Evolutionary conservation across 2,329 filamentous ascomycete genomes (phyloP), one percentile per base, ranked within the genome.

Genomic region (Ceratocystis eucalypticola): DNA sequence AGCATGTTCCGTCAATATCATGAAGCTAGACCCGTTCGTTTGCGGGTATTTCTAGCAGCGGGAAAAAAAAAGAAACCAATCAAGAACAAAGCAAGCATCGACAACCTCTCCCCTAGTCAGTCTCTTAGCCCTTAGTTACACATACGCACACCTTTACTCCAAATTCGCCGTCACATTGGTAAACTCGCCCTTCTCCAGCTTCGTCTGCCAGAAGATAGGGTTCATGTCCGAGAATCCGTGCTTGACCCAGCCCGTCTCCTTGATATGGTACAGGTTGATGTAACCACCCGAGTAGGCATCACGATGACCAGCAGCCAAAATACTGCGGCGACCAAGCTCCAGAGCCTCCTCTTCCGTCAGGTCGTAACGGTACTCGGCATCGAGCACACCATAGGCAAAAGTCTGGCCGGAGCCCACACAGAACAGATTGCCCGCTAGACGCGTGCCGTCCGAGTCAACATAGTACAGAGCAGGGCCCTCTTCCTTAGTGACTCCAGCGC

Each of bases 161-260:
- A 95, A 76, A 73, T 86, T 80, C 72, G 88, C 89, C 67, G 90
- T 95, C 65, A 96, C 92, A 76, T 96, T 96, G 70, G 88, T 93
- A 77, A 99, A 99, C 81, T 99, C 94, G 77, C 92, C 92, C 85
- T 96, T 96, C 77, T 96, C 88, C 74, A 99, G 79, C 86, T 99
- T 99, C 62, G 92, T 96, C 82, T 96, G 88, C 94, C 94, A 99
- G 87, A 99, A 99, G 75, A 97, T 96, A 57, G 93, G 93, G 81
- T 97, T 96, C 72, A 93, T 97, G 77, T 99, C 94, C 74, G 82
- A 91, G 83, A 99, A 99, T 69, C 94, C 94, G 75, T 97, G 93
- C 84, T 96, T 96, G 74, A 96, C 92, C 94, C 94, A 99, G 72
- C 94, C 94, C 70, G 91, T 88, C 81, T 99, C 93, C 86, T 96